Evolutionary conservation across 2,329 filamentous ascomycete species (phyloP).

Genomic region (Ceratocystis eucalypticola): DNA sequence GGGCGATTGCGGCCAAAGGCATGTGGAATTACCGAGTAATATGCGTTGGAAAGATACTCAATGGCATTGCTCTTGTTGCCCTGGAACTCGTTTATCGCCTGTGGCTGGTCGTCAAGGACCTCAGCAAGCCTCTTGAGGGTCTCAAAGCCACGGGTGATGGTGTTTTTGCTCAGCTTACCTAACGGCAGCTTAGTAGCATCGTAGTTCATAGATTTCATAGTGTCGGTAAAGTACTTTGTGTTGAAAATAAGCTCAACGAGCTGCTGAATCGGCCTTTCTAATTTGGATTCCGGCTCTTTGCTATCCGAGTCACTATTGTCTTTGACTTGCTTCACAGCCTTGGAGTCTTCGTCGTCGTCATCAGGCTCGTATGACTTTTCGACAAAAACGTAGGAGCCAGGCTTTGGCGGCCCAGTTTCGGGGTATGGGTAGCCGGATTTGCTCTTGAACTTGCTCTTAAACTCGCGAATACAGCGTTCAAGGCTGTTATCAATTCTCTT

Average conservation of each 20-base stretch:
- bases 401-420: constrained; percentile 42
- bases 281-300: constrained; percentile 27
- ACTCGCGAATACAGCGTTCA: constrained; percentile 34
- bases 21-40: constrained; percentile 73
- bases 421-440: constrained; percentile 47
- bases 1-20: constrained; percentile 61
- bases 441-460: constrained; percentile 48
- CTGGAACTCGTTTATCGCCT: constrained; percentile 34
- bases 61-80: constrained; percentile 31
- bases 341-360: constrained; percentile 35
- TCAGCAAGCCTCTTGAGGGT: constrained; percentile 61
- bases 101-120: constrained; percentile 42
- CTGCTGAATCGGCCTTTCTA: constrained; percentile 47
- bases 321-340: constrained; percentile 20
- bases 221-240: constrained; percentile 51
- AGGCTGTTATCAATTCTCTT: constrained; percentile 32
- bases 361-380: constrained; percentile 65
- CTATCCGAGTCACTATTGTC: constrained; percentile 27
- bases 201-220: constrained; percentile 56
- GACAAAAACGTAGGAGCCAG: constrained; percentile 65
- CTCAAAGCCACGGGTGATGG: constrained; percentile 61
- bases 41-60: constrained; percentile 58
- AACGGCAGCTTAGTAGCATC: constrained; percentile 65
- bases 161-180: constrained; percentile 70
- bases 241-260: constrained; percentile 79